Evolutionary conservation across 768 basidiomycete genomes (phyloP), one percentile per base, ranked within the genome.

Genomic region (Dioszegia crocea): DNA sequence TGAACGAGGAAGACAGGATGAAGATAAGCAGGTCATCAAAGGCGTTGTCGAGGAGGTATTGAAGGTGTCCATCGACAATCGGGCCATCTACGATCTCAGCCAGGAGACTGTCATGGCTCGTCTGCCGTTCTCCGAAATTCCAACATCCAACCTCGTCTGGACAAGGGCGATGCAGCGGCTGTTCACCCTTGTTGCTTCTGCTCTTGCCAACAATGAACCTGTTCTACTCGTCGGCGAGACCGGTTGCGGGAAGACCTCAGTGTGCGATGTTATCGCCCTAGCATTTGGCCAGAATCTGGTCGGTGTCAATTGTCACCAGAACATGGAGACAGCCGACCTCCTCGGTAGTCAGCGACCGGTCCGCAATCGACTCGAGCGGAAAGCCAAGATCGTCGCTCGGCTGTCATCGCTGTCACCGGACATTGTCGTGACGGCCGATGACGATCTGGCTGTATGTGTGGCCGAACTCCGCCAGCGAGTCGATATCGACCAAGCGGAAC

Each of bases 141-240:
- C 65, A 0, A 16, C 31, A 16, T 56, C 81, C 0, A 79, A 79
- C n/a, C 75, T 92, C 36, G 84, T 94, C 44, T 98, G 94, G 96
- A 98, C 96, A 0, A 82, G 80, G 23, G 89, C 92, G 2, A 96
- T 96, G 89, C 88, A 87, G 68, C 84, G 93, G 10, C 80, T 97
- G 1, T 94, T 91, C 77, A 81, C 86, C 40, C 80, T 99, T 26
- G 84, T 93, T 26, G 83, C 86, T 27, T 84, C 88, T n/a, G 92
- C 92, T 2, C 77, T 97, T 49, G 84, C 83, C 45, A 89, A 87
- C 78, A 88, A 96, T 68, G 96, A 99, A 72, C 96, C 96, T 0
- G 86, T 98, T 43, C 81, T 98, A 19, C 82, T 99, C 27, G 94
- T 99, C 11, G 96, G 96, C 0, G 94, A 98, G 77, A 98, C 96